phyloP scores from a whole-genome alignment of 164 flowering plant species.

The Vitis amurensis region DNA sequence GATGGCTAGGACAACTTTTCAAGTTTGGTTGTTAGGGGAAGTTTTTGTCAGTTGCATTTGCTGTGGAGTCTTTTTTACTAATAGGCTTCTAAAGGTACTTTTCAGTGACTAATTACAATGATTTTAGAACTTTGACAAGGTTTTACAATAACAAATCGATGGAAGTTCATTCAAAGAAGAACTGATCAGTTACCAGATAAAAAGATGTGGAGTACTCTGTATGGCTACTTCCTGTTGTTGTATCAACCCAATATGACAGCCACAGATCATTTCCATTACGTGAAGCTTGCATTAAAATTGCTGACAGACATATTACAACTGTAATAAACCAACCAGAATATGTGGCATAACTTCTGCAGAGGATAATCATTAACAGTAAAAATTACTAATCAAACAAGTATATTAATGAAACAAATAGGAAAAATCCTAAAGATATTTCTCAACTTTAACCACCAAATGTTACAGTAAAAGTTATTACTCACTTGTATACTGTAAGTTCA shows the following conservation, averaged over 20 bases:
- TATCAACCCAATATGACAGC: constrained; percentile 96
- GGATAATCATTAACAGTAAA: constrained; percentile 7
- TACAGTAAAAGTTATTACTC: constrained; percentile 23
- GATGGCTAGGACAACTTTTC: too few species aligned
- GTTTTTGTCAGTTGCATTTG: too few species aligned
- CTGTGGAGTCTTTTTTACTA: too few species aligned
- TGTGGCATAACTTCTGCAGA: constrained; percentile 75
- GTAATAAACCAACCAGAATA: constrained; percentile 76
- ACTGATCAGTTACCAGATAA: constrained; percentile 61
- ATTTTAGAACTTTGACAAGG: too few species aligned
- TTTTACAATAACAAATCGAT: background rate
- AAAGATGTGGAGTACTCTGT: constrained; percentile 51
- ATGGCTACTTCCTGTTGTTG: constrained; percentile 34
- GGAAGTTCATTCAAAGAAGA: background rate
- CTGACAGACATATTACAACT: constrained; percentile 61
- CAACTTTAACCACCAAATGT: background rate
- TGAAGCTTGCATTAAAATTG: constrained; percentile 93
- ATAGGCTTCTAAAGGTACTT: too few species aligned
- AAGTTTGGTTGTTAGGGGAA: too few species aligned
- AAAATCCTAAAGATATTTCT: background rate
- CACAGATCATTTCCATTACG: constrained; percentile 98
- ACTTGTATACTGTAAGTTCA: constrained; percentile 73
- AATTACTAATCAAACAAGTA: background rate
- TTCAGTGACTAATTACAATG: too few species aligned
- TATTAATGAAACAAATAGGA: background rate